Base-by-base conservation (phyloP, 1,284 basidiomycete genomes). In the Cryptococcus hybrid region DNA sequence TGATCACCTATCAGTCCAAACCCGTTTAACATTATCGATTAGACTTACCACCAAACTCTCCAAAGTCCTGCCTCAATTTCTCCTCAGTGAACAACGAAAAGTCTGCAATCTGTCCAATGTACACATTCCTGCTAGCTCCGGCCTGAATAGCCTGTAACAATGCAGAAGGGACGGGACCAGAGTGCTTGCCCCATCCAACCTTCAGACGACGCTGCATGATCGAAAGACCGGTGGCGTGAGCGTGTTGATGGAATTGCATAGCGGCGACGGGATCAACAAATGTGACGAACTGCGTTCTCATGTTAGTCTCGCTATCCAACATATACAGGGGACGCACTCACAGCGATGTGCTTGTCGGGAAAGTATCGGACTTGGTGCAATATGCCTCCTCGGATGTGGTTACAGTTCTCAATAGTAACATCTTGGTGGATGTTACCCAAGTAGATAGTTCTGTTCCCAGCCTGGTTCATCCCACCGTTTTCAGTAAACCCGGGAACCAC, bases 161-260 rank as follows among this genome's bases (percentile, higher is more conserved):
- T 8, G 87, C 84, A 34, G 92, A 89, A 34, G 88, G 84, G 18
- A 94, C 82, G 34, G 92, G 88, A 3, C 90, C 89, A 35, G 88
- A 86, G 72, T 89, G 88, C 83, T 92, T 93, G 62, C 92, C 93
- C 93, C 93, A 97, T 48, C 92, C 92, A 64, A 95, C 86, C 81
- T 95, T 95, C 58, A 96, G 83, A 15, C 91, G 86, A 51, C 92
- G 87, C 76, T 91, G 90, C 80, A 91, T 92, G 64, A 96, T 82
- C 24, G 88, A 90, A 58, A 97, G 81, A 8, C 92, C 91, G 70
- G 92, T 88, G 74, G 86, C 88, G 2, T 88, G 87, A 8, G 91
- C 90, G 43, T 90, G 87, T 71, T 93, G 89, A 84, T 86, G 92
- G 82, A 97, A 95, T 12, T 88, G 88, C 68, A 91, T 88, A 3